Conservation (phyloP, 2,329 filamentous ascomycete genomes). For the Beauveria asiatica region DNA sequence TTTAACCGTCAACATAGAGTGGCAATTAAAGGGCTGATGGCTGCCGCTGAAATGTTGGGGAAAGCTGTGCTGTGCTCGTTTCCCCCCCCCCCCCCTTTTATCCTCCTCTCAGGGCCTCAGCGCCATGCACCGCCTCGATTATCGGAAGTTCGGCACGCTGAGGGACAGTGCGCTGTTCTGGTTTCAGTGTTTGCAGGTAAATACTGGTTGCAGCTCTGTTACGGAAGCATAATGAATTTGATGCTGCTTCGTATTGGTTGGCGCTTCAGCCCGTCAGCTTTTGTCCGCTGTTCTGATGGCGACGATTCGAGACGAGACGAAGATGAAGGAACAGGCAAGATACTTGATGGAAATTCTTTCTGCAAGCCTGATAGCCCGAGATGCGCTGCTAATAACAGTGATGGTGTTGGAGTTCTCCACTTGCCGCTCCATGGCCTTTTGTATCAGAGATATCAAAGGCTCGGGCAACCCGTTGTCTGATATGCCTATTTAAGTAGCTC, state of each 20-base stretch:
- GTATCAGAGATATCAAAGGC: background rate
- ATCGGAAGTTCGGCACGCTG: constrained; percentile 1
- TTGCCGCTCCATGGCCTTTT: background rate
- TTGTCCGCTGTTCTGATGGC: background rate
- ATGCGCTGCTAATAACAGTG: background rate
- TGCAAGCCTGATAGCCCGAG: background rate
- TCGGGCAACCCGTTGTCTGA: background rate
- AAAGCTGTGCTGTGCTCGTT: background rate
- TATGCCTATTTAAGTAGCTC: background rate
- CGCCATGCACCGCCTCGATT: constrained; percentile 1
- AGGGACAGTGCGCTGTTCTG: background rate
- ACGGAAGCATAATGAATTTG: background rate
- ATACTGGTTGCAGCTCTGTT: background rate
- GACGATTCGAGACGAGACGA: background rate
- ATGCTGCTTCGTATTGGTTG: background rate
- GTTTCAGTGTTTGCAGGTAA: background rate
- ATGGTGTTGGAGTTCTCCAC: background rate
- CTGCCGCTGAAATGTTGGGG: background rate
- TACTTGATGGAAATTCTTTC: background rate
- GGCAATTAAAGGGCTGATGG: background rate
- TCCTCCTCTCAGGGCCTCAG: too few relatives aligned
- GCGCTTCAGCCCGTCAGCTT: too few relatives aligned
- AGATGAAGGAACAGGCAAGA: background rate
- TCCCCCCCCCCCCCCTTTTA: too few relatives aligned
- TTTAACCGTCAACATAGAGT: background rate